These are phyloP conservation scores for Aquanectria penicillioides DNA, from an alignment of 2,329 filamentous ascomycete species.

Conservation along the genomic window DNA sequence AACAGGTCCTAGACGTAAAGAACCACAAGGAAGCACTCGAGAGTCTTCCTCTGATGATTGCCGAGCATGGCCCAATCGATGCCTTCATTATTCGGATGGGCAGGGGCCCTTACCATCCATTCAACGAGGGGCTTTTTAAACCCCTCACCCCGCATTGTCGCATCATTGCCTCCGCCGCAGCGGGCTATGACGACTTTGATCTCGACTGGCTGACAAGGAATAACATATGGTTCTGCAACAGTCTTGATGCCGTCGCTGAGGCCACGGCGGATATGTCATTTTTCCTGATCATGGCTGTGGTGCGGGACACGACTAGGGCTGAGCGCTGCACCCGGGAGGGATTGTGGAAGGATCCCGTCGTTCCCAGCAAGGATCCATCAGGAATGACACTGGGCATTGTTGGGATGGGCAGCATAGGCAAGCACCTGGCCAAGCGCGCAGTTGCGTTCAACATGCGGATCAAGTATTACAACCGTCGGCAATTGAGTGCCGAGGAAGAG, in stretches of 20 bases:
- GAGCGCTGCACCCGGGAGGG: constrained; percentile 51
- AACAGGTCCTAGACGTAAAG: constrained; percentile 45
- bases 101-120: constrained; percentile 58
- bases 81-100: constrained; percentile 62
- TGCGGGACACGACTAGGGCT: constrained; percentile 56
- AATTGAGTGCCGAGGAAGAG: constrained; percentile 48
- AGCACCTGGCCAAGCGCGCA: constrained; percentile 52
- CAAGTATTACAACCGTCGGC: constrained; percentile 54
- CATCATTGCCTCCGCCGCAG: constrained; percentile 58
- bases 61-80: constrained; percentile 53
- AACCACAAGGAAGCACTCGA: constrained; percentile 49
- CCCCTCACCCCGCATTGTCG: constrained; percentile 53
- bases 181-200: constrained; percentile 60
- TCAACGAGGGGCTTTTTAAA: constrained; percentile 55
- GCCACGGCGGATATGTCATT: constrained; percentile 61
- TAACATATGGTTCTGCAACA: constrained; percentile 64
- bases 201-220: constrained; percentile 53
- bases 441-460: constrained; percentile 55
- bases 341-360: constrained; percentile 47
- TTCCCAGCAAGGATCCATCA: constrained; percentile 53
- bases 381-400: constrained; percentile 58
- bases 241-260: constrained; percentile 62
- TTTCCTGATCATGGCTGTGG: constrained; percentile 45
- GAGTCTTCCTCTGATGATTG: constrained; percentile 49
- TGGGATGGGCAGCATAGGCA: constrained; percentile 60